Evolutionary conservation across 371 early-diverging fungal species (phyloP), one percentile per base, ranked within the genome.

Genomic region (Actinomortierella ambigua): DNA sequence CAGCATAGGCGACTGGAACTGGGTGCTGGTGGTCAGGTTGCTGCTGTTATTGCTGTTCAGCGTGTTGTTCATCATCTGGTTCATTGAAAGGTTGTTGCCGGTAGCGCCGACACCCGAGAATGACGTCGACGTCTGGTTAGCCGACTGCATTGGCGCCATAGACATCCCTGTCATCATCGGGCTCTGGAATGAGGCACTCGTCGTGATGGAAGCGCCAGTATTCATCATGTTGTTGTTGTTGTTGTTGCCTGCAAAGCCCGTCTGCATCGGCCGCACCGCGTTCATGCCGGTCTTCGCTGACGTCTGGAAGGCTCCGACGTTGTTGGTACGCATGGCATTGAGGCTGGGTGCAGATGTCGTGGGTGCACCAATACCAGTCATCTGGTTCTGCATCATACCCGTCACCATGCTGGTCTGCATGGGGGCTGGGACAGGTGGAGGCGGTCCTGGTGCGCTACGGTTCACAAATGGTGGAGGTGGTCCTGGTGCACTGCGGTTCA

Each of bases 351-450:
- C 34, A 4, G 34, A 34, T 34, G 34, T 34, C 4, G 34, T 34
- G 11, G 34, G 34, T 6, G 34, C 51, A 23, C 55, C 55, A n/a
- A 68, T 47, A 20, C 68, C 68, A 0, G 68, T 52, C 56, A 53
- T 48, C 60, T 62, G 61, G 48, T 34, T 65, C 48, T 59, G 63
- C 62, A 68, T 14, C 53, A 73, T 66, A 0, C 73, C 73, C 0
- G 73, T 71, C 2, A 59, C 59, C 73, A 71, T 73, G 61, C 66
- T 63, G 17, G 50, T 60, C 54, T 66, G 67, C 73, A 73, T 73
- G 0, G 67, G 73, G 22, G 66, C 66, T n/a, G 73, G 73, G 1
- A 34, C 11, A 34, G 67, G 73, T 14, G 73, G 73, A 15, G 73
- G 73, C 27, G 73, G 73, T 39, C 73, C 34, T 73, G 66, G 41